These are phyloP conservation scores for Avena atlantica DNA, from an alignment of 176 grass and related monocot genomes.

Conservation along the genomic window DNA sequence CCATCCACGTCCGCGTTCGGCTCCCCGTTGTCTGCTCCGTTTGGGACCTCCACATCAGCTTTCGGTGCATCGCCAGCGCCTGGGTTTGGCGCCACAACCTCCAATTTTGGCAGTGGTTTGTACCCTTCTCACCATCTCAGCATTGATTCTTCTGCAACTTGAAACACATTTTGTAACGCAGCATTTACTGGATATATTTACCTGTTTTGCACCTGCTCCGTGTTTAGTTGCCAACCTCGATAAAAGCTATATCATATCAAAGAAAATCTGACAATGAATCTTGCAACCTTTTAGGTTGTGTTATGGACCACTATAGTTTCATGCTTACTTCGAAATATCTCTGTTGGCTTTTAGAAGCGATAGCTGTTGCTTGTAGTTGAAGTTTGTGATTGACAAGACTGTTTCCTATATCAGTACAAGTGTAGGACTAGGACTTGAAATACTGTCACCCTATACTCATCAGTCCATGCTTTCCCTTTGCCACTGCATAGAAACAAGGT, in stretches of 20 bases:
- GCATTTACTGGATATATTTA: neutral
- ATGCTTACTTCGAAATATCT: slow-evolving; percentile 22
- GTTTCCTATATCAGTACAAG: slow-evolving; percentile 8
- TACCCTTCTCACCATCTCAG: slow-evolving; percentile 1
- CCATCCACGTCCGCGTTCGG: slow-evolving; percentile 62
- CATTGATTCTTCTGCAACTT: slow-evolving; percentile 10
- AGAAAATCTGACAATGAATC: slow-evolving; percentile 19
- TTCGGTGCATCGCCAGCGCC: slow-evolving; percentile 47
- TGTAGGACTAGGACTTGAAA: slow-evolving; percentile 13
- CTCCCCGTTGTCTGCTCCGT: slow-evolving; percentile 41
- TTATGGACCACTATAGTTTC: neutral
- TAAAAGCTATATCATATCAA: neutral
- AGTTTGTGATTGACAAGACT: neutral
- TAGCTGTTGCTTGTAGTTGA: slow-evolving; percentile 3
- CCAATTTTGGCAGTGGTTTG: slow-evolving; percentile 59
- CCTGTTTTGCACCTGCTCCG: neutral
- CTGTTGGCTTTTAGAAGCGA: neutral
- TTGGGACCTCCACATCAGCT: slow-evolving; percentile 46
- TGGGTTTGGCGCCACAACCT: slow-evolving; percentile 59
- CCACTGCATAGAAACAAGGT: neutral
- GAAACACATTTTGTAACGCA: neutral
- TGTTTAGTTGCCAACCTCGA: neutral
- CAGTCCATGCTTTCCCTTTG: slow-evolving; percentile 13
- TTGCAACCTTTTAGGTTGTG: slow-evolving; percentile 3
- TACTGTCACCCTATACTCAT: neutral